Base-by-base conservation (phyloP, 2,329 filamentous ascomycete species). In the Fusarium armeniacum region DNA sequence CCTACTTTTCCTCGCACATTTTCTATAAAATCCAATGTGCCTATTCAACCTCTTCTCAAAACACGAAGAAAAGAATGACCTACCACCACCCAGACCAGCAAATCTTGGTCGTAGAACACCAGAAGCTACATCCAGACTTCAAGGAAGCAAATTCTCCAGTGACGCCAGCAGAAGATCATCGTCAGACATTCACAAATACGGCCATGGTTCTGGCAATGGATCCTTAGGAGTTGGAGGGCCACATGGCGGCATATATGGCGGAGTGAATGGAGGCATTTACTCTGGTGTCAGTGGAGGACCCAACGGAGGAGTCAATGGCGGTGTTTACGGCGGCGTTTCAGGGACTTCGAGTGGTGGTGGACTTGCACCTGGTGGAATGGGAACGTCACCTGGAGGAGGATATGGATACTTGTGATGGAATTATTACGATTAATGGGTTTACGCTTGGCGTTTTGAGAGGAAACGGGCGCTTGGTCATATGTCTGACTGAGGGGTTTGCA, bases 311-410 rank as follows among this genome's bases (percentile, higher is more conserved):
- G 62, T 69, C 1, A 58, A 57, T 20, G 67, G 67, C 0, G 67
- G 67, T n/a, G 67, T 70, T 5, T 70, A 70, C 33, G 67, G 67
- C 2, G 66, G 66, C 8, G 66, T 69, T 12, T 69, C 58, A 4
- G 66, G 66, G 2, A 69, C 66, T 0, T 18, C 66, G 5, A 32
- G 35, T 26, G 67, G 67, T 13, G 62, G 62, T 28, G 67, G 67
- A 3, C 20, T 62, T 8, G 53, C 67, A 13, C 58, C 58, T 0
- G 66, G 20, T 26, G 67, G 67, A 16, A 67, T 30, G 67, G 67
- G 7, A 40, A 5, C 58, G 2, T 69, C 67, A 2, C 67, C 67
- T 1, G 67, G 67, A 41, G 67, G 62, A 20, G 62, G 62, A 3
- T 43, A 65, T 33, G 62, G 62, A 1, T 65, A 65, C 12, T 28